These are phyloP conservation scores for Camellia lanceoleosa DNA, from an alignment of 148 eudicot genomes.

Conservation along the genomic window DNA sequence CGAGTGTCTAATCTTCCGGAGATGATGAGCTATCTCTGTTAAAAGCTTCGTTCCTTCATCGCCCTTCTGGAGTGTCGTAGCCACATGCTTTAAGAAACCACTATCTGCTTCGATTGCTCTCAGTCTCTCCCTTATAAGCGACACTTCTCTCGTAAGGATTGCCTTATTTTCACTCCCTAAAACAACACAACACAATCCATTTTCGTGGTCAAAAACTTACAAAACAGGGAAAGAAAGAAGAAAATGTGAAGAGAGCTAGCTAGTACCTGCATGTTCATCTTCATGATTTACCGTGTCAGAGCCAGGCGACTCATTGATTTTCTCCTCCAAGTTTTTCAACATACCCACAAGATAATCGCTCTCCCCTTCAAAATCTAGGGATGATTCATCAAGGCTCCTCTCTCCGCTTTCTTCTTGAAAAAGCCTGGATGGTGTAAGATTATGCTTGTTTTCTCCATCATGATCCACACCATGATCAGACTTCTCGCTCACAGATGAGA, in stretches of 20 bases:
- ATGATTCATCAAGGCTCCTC: conserved; percentile 27
- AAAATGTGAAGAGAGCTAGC: background rate
- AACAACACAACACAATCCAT: background rate
- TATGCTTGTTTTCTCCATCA: background rate
- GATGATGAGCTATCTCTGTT: conserved; percentile 57
- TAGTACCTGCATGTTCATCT: conserved; percentile 31
- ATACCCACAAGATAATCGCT: conserved; percentile 48
- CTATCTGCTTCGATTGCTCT: conserved; percentile 60
- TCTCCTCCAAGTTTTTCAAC: conserved; percentile 46
- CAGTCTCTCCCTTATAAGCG: conserved; percentile 45
- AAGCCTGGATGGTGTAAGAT: background rate
- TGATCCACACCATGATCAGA: conserved; percentile 43
- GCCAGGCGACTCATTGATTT: background rate
- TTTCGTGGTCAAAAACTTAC: background rate
- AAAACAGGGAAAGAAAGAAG: background rate
- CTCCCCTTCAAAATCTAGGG: conserved; percentile 45
- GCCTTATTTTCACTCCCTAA: conserved; percentile 33
- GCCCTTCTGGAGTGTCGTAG: conserved; percentile 57
- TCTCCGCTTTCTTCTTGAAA: background rate
- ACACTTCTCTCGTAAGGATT: conserved; percentile 44
- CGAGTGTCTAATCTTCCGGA: conserved; percentile 41
- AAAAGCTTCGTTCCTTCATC: conserved; percentile 58
- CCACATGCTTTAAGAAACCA: conserved; percentile 54
- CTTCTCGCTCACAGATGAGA: conserved; percentile 50
- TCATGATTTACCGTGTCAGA: conserved; percentile 13